Percentiles rank a stretch among this genome's conserved stretches.
Conservation (phyloP, 306 rosid genomes). For the Vigna reflexopilosa region DNA sequence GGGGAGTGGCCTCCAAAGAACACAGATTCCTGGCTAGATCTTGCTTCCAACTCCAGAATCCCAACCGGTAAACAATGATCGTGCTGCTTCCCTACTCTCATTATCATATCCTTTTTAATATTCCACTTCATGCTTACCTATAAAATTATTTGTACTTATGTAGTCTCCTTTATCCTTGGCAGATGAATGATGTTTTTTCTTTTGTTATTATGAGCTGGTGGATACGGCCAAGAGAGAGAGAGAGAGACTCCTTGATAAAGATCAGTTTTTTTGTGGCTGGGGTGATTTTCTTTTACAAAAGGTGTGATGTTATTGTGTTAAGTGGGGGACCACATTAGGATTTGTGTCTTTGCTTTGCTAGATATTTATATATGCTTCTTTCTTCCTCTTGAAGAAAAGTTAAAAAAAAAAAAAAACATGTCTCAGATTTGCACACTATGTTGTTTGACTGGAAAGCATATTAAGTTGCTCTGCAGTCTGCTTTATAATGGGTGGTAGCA, state of each 20-base stretch:
- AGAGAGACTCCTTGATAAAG: constrained; percentile 58
- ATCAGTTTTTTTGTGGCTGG: constrained; percentile 70
- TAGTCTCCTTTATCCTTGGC: constrained; percentile 44
- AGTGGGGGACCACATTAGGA: constrained; percentile 74
- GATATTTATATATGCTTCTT: constrained; percentile 53
- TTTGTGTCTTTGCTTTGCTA: constrained; percentile 56
- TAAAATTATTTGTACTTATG: constrained; percentile 37
- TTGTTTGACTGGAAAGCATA: constrained; percentile 78
- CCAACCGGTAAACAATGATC: constrained; percentile 53
- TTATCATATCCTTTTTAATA: constrained; percentile 22
- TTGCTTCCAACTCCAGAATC: constrained; percentile 85
- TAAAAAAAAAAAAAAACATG: constrained; percentile 61
- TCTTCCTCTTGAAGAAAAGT: constrained; percentile 62
- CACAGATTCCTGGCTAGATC: constrained; percentile 97
- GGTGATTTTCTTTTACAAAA: constrained; percentile 59
- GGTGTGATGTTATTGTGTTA: constrained; percentile 52
- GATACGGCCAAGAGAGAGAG: constrained; percentile 59
- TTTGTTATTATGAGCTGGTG: constrained; percentile 43
- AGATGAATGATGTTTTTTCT: constrained; percentile 73
- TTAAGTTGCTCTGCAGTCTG: constrained; percentile 45
- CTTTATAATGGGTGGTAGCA: constrained; percentile 52
- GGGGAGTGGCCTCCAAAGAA: constrained; percentile 91
- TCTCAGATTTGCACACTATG: constrained; percentile 66
- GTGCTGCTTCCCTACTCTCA: neutral
- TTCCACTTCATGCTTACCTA: constrained; percentile 20